phyloP scores from a whole-genome alignment of 805 yeast genomes.

The Spathaspora sp. region DNA sequence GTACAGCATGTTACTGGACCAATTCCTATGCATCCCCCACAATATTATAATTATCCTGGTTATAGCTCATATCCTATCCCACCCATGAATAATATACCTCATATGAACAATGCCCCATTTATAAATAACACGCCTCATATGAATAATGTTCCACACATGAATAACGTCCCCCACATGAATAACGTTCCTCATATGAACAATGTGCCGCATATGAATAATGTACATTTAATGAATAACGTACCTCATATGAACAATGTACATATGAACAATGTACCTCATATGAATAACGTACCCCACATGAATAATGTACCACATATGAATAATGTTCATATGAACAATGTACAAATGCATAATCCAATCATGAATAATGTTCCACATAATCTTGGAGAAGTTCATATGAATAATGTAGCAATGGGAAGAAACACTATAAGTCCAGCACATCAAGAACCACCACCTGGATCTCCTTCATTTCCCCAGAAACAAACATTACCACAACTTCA shows the following conservation, averaged over 20 bases:
- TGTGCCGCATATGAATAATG: slow-evolving; percentile 1
- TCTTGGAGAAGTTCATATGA: no score
- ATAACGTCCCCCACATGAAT: neutral
- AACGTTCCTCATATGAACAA: neutral
- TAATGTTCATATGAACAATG: neutral
- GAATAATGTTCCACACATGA: neutral
- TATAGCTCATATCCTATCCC: neutral
- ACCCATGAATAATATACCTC: neutral
- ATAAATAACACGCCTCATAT: neutral
- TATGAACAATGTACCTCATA: neutral
- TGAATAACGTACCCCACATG: neutral
- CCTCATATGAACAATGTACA: neutral
- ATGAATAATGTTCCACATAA: neutral
- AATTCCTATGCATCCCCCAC: neutral
- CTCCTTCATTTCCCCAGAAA: neutral
- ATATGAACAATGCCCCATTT: neutral
- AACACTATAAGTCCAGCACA: no score
- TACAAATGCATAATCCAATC: neutral
- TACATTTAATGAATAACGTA: neutral
- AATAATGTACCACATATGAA: neutral
- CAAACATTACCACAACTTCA: neutral
- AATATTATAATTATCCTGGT: neutral
- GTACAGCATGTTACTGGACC: neutral
- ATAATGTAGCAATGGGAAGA: neutral
- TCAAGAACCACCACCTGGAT: neutral